Base-by-base conservation (phyloP, 257 asterid genomes). In the Lantana camara region DNA sequence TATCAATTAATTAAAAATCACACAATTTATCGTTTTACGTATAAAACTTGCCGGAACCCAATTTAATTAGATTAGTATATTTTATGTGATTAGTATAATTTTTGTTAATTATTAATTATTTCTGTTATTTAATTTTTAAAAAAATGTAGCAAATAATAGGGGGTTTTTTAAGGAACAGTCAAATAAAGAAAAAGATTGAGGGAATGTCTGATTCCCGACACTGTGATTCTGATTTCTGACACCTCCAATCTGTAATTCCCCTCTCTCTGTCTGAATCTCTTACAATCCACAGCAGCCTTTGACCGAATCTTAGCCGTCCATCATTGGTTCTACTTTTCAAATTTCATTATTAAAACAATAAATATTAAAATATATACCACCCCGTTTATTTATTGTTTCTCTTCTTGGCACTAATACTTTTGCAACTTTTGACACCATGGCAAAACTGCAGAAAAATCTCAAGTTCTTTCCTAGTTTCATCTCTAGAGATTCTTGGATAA, bases 251-350 rank as follows among this genome's bases (percentile, higher is more conserved):
- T 69, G 80, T 69, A 69, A 52, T 68, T 57, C 59, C 70, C 64
- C 17, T 38, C 66, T 72, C 27, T 42, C 46, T 38, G 22, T 66
- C 55, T 40, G n/a, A n/a, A 7, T 35, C 13, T 41, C 17, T 27
- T 34, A 55, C 72, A 73, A 72, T 72, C 64, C 46, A 37, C 50
- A 46, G 82, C 83, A 77, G 86, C 79, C 87, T 88, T 85, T 88
- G 96, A 88, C 96, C 84, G 75, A 81, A 77, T 88, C 87, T 79
- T 59, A 64, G 77, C 84, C 80, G 71, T 77, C 79, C 75, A 72
- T 66, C 64, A 37, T 42, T 64, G 46, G 21, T 16, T 53, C 59
- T 15, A 57, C 63, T 38, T 68, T 68, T 54, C n/a, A 22, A 57
- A 44, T 59, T 47, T 54, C 17, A 35, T 32, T 68, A 22, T 48